phyloP scores from a whole-genome alignment of 2,329 filamentous ascomycete genomes.

The Aspergillus alliaceus region DNA sequence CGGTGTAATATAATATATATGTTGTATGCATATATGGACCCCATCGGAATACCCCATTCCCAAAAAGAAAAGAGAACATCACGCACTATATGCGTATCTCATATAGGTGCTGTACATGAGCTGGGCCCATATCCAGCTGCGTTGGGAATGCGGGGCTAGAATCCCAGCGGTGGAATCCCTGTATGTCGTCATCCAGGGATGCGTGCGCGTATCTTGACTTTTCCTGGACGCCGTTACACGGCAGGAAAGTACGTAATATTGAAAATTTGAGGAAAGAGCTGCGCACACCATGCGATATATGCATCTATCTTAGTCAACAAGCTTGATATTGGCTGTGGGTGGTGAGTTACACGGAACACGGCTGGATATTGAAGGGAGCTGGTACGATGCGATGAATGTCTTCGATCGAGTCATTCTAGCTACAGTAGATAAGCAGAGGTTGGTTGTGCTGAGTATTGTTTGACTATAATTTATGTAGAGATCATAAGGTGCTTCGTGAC shows the following conservation, averaged over 20 bases:
- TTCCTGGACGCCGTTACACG: neutral
- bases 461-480: neutral
- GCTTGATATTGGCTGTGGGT: neutral
- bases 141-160: neutral
- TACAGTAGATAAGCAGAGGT: neutral
- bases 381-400: neutral
- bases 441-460: neutral
- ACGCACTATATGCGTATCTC: neutral
- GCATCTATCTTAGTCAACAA: neutral
- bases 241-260: neutral
- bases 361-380: neutral
- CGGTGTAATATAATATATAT: neutral
- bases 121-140: neutral
- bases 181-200: neutral
- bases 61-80: neutral
- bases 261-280: neutral
- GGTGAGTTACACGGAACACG: neutral
- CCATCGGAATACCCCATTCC: no score
- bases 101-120: neutral
- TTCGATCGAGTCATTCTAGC: neutral
- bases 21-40: neutral
- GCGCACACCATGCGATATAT: neutral
- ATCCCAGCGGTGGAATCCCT: neutral
- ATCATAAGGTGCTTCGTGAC: neutral
- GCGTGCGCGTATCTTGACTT: neutral